Conservation (phyloP, 257 asterid genomes). For the Penstemon newberryi region DNA sequence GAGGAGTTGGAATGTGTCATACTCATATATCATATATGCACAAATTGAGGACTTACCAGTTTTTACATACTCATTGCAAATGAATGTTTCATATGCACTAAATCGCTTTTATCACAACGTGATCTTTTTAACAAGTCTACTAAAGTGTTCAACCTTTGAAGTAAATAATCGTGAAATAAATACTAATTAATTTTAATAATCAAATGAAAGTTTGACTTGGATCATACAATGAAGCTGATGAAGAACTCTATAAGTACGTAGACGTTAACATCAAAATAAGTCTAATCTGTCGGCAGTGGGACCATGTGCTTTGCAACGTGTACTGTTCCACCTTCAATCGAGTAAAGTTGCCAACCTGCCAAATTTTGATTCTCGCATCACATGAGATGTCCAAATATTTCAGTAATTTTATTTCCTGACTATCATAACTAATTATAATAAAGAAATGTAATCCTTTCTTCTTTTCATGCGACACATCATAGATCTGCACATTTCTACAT, state of each 20-base stretch:
- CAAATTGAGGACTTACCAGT: no score
- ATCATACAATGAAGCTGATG: not conserved
- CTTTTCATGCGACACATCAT: not conserved
- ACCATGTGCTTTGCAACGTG: conserved; percentile 21
- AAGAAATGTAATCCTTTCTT: not conserved
- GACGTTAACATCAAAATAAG: no score
- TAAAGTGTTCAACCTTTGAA: no score
- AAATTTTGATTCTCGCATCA: conserved; percentile 4
- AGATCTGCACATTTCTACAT: not conserved
- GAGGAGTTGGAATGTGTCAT: no score
- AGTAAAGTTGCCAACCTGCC: not conserved
- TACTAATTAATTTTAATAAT: no score
- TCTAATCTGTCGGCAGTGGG: not conserved
- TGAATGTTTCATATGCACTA: no score
- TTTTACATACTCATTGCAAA: no score
- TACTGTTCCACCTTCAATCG: conserved; percentile 3
- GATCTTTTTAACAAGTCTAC: no score
- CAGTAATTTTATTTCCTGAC: not conserved
- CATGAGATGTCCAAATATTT: conserved; percentile 29
- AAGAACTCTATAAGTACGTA: not conserved
- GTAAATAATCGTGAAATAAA: no score
- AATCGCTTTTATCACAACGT: no score
- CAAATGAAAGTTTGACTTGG: not conserved
- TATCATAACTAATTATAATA: not conserved
- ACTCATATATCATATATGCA: no score